phyloP scores from a whole-genome alignment of 371 early-diverging fungal genomes.

The Mucor velutinosus region DNA sequence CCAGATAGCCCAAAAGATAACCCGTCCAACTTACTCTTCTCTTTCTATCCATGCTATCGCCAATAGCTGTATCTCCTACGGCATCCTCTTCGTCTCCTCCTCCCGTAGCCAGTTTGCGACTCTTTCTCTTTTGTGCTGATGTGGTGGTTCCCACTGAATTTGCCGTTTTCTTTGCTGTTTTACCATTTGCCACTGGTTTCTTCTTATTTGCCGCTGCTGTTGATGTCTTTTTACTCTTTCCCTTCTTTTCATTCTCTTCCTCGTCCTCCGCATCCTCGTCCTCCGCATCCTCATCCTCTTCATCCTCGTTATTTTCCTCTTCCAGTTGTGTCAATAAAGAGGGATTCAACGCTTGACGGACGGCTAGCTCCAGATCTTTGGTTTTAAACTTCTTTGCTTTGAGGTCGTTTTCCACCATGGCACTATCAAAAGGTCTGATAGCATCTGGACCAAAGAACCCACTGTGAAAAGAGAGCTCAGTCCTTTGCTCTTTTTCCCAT shows the following conservation, averaged over 20 bases:
- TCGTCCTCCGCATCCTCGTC: constrained; percentile 19
- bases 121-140: constrained; percentile 24
- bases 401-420: constrained; percentile 28
- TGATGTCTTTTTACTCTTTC: constrained; percentile 11
- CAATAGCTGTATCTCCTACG: constrained; percentile 21
- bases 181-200: constrained; percentile 16
- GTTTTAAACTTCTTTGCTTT: constrained; percentile 41
- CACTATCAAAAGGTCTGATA: constrained; percentile 35
- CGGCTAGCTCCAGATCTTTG: constrained; percentile 36
- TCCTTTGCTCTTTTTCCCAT: background rate
- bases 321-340: constrained; percentile 17
- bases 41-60: constrained; percentile 25
- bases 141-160: background rate
- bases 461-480: constrained; percentile 10
- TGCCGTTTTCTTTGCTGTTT: constrained; percentile 5
- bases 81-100: constrained; percentile 26
- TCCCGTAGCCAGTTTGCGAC: constrained; percentile 24
- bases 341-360: constrained; percentile 45
- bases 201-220: constrained; percentile 19
- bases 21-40: constrained; percentile 28
- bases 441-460: constrained; percentile 45
- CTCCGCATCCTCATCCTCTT: constrained; percentile 26
- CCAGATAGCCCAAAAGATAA: background rate
- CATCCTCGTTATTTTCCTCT: constrained; percentile 23
- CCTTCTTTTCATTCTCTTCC: constrained; percentile 2